These are phyloP conservation scores for Rhododendron mucronatum DNA, from an alignment of 148 eudicot genomes.

Conservation along the genomic window DNA sequence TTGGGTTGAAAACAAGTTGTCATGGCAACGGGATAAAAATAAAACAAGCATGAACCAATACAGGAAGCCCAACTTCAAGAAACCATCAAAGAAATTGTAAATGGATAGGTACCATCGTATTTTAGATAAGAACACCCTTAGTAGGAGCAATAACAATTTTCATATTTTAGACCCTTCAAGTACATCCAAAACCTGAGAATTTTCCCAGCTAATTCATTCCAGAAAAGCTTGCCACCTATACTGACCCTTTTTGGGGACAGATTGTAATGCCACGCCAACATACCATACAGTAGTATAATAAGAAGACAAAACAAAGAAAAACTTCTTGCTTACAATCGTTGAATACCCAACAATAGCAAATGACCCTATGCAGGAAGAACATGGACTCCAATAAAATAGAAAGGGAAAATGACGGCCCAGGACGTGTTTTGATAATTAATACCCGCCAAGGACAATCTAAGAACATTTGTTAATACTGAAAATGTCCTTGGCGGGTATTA, in stretches of 20 bases:
- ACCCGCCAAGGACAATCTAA: no score
- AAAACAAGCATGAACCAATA: not conserved
- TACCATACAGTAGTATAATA: not conserved
- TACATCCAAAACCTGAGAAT: not conserved
- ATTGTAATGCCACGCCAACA: conserved; percentile 17
- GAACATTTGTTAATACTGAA: no score
- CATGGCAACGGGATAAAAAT: not conserved
- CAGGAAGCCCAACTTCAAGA: not conserved
- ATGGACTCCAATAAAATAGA: conserved; percentile 9
- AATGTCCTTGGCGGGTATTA: no score
- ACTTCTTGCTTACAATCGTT: conserved; percentile 14
- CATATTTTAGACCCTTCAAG: conserved; percentile 13
- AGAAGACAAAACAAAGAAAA: conserved; percentile 14
- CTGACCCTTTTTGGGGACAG: conserved; percentile 20
- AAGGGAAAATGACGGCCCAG: no score
- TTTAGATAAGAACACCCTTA: not conserved
- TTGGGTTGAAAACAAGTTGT: not conserved
- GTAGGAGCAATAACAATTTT: not conserved
- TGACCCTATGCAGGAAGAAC: conserved; percentile 11
- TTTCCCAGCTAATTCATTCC: conserved; percentile 24
- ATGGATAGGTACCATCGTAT: not conserved
- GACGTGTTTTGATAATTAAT: no score
- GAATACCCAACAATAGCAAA: not conserved
- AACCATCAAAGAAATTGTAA: not conserved
- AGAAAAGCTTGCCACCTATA: conserved; percentile 35